Conservation (phyloP, 331 rosid species). For the Arachis monticola region DNA sequence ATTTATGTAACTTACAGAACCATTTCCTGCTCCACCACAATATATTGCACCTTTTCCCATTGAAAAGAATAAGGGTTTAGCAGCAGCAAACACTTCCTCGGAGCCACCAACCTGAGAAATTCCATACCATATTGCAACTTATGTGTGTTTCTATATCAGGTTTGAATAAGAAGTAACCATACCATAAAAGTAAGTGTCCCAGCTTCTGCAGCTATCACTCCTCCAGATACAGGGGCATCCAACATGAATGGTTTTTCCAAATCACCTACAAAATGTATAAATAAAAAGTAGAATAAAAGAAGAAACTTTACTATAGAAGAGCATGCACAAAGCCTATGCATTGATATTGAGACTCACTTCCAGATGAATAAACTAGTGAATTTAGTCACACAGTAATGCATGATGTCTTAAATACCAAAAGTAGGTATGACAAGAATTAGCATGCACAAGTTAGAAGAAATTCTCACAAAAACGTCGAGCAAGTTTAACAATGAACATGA, state of each 20-base stretch:
- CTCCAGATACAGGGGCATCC: conserved; percentile 98
- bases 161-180: conserved; percentile 39
- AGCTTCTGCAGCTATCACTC: conserved; percentile 92
- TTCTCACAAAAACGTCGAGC: conserved; percentile 9
- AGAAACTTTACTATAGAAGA: not conserved
- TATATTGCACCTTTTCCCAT: conserved; percentile 85
- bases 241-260: conserved; percentile 61
- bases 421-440: conserved; percentile 12
- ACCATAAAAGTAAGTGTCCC: conserved; percentile 95
- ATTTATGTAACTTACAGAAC: conserved; percentile 72
- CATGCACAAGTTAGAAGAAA: conserved; percentile 19
- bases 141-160: not conserved
- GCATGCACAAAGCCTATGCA: no score
- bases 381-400: no score
- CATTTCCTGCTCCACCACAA: conserved; percentile 90
- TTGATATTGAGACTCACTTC: no score
- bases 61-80: conserved; percentile 68
- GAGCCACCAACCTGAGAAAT: conserved; percentile 84
- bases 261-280: conserved; percentile 49
- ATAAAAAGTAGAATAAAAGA: not conserved
- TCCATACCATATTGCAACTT: conserved; percentile 6
- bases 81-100: conserved; percentile 73
- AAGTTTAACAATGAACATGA: conserved; percentile 19
- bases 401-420: no score
- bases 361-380: no score